Base-by-base conservation (phyloP, 768 basidiomycete genomes). In the Megacollybia marginata region DNA sequence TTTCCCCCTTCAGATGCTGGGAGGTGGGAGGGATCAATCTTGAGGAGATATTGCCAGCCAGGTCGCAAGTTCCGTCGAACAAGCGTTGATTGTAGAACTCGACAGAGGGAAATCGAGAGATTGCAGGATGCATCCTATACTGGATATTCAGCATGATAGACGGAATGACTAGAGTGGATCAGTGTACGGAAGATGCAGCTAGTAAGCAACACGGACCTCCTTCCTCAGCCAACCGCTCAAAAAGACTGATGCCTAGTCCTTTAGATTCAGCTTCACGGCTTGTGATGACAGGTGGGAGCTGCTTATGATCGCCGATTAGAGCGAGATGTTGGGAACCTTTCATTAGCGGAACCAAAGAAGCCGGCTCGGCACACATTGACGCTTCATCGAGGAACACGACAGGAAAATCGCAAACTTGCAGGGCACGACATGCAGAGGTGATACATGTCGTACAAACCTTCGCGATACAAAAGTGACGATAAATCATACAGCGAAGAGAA, bases 291-390 rank as follows among this genome's bases (percentile, higher is more conserved):
- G 93, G 92, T 8, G 93, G 92, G 9, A 97, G 73, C 62, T 97
- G 93, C 60, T 95, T 95, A 66, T 97, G 93, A 67, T 97, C 93
- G n/a, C 93, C 93, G 57, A 97, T 94, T 43, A 97, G 78, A 1
- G 91, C 80, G 32, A 91, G 73, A 57, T 96, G 93, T 47, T 71
- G 75, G 8, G 42, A 52, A 9, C 93, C 93, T 78, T 89, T 92
- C 87, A 92, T 95, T 40, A 97, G 69, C 0, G 93, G 91, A 56
- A 97, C 85, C 49, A 95, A 69, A 16, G 91, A 88, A 19, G 91
- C 85, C 10, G 93, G 92, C 65, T 97, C 93, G 2, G 92, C 95
- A 32, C 89, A 92, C 92, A 96, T 95, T 8, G 89, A 91, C 1
- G 94, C 94, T 65, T 97, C 93, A 60, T 97, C 94, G 12, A 96